Evolutionary conservation across 768 basidiomycete species (phyloP).

Genomic region (Gloeopeniophorella convolvens): DNA sequence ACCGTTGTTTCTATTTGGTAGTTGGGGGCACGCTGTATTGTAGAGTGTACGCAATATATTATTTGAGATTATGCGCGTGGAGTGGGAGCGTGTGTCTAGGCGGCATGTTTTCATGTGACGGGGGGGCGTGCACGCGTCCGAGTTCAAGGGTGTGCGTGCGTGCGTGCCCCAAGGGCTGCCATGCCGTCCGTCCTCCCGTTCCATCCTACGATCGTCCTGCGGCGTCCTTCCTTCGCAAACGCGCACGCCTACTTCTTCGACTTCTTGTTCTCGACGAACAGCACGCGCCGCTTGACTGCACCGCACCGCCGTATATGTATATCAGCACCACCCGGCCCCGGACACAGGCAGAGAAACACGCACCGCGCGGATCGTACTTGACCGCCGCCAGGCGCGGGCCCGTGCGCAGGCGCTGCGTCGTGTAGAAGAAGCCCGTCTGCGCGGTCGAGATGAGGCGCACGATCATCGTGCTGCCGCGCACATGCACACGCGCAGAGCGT

Average conservation of each 20-base stretch:
- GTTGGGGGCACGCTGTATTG: background rate
- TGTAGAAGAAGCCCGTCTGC: constrained; percentile 89
- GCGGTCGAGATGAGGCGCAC: constrained; percentile 88
- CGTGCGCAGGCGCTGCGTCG: constrained; percentile 64
- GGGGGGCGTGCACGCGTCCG: too few species aligned
- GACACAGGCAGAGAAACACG: constrained; percentile 23
- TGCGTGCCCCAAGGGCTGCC: too few species aligned
- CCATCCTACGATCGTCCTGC: too few species aligned
- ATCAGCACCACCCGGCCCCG: too few species aligned
- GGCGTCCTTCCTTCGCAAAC: background rate
- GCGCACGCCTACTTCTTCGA: constrained; percentile 39
- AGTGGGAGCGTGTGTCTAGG: background rate
- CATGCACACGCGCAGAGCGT: background rate
- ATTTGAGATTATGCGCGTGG: background rate
- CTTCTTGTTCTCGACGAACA: constrained; percentile 78
- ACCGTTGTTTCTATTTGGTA: background rate
- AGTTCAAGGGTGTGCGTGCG: too few species aligned
- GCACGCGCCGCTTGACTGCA: constrained; percentile 60
- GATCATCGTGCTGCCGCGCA: constrained; percentile 71
- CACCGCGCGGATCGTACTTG: constrained; percentile 86
- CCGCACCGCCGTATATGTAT: too few species aligned
- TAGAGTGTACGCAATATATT: constrained; percentile 9
- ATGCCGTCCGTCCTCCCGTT: too few species aligned
- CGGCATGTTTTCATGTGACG: background rate
- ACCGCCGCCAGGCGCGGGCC: constrained; percentile 82